Percentiles rank a stretch among this genome's conserved stretches.
These are phyloP conservation scores for Lipomyces oligophaga DNA, from an alignment of 805 yeast species.

Conservation along the genomic window DNA sequence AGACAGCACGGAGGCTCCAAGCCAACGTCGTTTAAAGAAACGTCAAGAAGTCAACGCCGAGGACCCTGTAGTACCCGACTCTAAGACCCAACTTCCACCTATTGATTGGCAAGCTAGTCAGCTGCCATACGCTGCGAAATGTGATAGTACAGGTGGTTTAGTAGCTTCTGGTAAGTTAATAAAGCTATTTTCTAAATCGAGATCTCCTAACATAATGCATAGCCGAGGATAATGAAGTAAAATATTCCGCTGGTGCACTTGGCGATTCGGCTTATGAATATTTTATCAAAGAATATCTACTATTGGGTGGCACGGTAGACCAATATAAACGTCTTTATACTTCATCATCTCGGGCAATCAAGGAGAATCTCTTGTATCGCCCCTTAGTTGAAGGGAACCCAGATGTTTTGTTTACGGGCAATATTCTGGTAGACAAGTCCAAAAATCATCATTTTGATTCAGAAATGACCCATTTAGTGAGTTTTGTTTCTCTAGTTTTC, in stretches of 20 bases:
- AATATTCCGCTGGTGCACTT: constrained; percentile 41
- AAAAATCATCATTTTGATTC: constrained; percentile 34
- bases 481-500: neutral
- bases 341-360: constrained; percentile 40
- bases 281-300: constrained; percentile 47
- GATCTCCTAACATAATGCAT: too few species aligned
- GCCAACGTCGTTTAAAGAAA: too few species aligned
- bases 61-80: too few species aligned
- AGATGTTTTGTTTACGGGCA: constrained; percentile 38
- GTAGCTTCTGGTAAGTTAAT: too few species aligned
- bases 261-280: constrained; percentile 50
- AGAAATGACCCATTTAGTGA: constrained; percentile 45
- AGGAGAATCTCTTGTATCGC: constrained; percentile 42
- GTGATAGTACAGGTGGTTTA: too few species aligned
- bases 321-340: constrained; percentile 40
- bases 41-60: too few species aligned
- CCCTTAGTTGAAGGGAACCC: constrained; percentile 47
- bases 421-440: constrained; percentile 24
- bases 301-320: constrained; percentile 40
- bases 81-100: too few species aligned
- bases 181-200: too few species aligned
- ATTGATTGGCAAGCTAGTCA: too few species aligned
- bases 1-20: too few species aligned
- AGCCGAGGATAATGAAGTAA: too few species aligned
- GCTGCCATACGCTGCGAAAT: too few species aligned